A percentile compares a stretch with the other conserved stretches of the same genome.
phyloP scores from a whole-genome alignment of 2,329 filamentous ascomycete genomes.

The Hypoxylon sp. region DNA sequence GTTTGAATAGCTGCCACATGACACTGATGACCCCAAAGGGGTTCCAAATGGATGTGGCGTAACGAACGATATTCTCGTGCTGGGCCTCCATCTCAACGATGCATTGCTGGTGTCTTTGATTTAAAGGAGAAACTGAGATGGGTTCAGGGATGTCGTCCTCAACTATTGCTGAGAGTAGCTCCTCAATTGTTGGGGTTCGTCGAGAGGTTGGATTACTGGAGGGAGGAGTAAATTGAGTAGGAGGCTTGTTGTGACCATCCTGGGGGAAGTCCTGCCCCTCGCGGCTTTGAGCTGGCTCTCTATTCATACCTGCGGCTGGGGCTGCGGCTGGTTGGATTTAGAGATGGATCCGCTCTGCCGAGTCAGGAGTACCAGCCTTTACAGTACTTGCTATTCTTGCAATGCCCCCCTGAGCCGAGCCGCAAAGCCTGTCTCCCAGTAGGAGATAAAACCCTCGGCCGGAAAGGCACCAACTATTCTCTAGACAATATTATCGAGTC shows the following conservation, averaged over 20 bases:
- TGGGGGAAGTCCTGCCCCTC: conserved; percentile 20
- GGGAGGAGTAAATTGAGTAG: conserved; percentile 10
- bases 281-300: conserved; percentile 15
- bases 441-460: neutral
- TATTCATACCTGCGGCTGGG: conserved; percentile 21
- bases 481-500: neutral
- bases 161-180: conserved; percentile 8
- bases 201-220: conserved; percentile 8
- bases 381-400: neutral
- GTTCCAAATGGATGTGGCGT: neutral
- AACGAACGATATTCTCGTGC: conserved; percentile 27
- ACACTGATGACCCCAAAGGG: conserved; percentile 18
- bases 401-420: neutral
- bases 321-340: conserved; percentile 16
- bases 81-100: conserved; percentile 42
- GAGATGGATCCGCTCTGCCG: neutral
- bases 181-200: conserved; percentile 15
- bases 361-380: neutral
- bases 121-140: conserved; percentile 13
- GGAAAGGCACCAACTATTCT: neutral
- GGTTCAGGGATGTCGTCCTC: conserved; percentile 2
- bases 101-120: conserved; percentile 37
- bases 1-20: neutral
- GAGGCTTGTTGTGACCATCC: neutral
- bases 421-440: neutral